phyloP scores from a whole-genome alignment of 1,284 basidiomycete genomes.

The Bondarzewia mesenterica region DNA sequence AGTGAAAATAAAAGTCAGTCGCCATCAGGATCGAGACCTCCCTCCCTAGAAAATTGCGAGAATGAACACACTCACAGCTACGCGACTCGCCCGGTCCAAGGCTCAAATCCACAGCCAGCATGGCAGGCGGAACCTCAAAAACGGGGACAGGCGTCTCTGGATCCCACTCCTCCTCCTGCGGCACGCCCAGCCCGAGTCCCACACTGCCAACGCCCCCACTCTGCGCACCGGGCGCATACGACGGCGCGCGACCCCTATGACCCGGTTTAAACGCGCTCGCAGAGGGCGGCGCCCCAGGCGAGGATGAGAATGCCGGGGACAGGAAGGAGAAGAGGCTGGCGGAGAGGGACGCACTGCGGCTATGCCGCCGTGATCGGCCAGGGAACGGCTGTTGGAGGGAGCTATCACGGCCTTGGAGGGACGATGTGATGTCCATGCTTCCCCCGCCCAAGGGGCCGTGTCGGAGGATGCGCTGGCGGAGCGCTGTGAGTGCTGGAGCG shows the following conservation, averaged over 20 bases:
- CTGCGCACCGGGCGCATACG: slow-evolving; percentile 14
- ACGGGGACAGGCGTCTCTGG: slow-evolving; percentile 70
- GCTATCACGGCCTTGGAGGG: slow-evolving; percentile 22
- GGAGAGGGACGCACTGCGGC: slow-evolving; percentile 22
- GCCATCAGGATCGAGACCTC: too few relatives aligned
- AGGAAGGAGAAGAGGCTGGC: slow-evolving; percentile 50
- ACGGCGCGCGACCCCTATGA: slow-evolving; percentile 20
- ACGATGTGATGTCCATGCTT: slow-evolving; percentile 56
- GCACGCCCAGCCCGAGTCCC: slow-evolving; percentile 14
- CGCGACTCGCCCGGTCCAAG: slow-evolving; percentile 75
- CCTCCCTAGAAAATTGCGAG: neutral
- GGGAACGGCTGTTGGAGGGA: neutral
- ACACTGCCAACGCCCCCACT: slow-evolving; percentile 12
- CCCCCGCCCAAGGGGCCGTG: slow-evolving; percentile 58
- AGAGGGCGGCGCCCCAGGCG: slow-evolving; percentile 1
- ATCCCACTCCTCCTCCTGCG: slow-evolving; percentile 25
- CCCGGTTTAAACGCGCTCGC: slow-evolving; percentile 4
- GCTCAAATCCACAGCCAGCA: slow-evolving; percentile 77
- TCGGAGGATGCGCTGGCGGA: slow-evolving; percentile 37
- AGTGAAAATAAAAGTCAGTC: neutral
- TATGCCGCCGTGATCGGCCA: slow-evolving; percentile 13
- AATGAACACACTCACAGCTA: slow-evolving; percentile 51
- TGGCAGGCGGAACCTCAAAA: slow-evolving; percentile 73
- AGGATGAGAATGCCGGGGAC: slow-evolving; percentile 19
- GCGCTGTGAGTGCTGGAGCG: slow-evolving; percentile 29